phyloP scores from a whole-genome alignment of 306 rosid genomes.

The Fagus crenata region DNA sequence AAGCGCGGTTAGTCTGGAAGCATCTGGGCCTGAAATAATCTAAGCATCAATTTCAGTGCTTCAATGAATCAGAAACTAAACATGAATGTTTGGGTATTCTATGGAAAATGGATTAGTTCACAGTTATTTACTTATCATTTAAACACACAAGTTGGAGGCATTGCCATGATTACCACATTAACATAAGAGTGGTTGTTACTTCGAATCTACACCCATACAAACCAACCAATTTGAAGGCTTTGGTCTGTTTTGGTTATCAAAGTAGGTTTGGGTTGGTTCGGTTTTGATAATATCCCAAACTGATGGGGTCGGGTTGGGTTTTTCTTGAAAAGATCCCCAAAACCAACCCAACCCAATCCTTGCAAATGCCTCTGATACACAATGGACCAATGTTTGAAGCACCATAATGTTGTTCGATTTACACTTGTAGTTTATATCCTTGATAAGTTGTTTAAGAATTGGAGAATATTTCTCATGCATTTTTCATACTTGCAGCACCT shows the following conservation, averaged over 20 bases:
- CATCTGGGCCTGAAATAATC: slow-evolving; percentile 3
- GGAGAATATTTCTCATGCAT: not conserved
- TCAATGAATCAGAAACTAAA: not conserved
- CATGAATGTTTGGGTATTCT: not conserved
- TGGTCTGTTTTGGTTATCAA: too few species aligned
- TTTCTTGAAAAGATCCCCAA: too few species aligned
- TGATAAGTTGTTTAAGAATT: not conserved
- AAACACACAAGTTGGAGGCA: not conserved
- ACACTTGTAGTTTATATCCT: not conserved
- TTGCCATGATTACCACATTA: not conserved
- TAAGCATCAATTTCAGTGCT: not conserved
- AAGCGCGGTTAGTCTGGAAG: not conserved
- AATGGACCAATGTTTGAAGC: not conserved
- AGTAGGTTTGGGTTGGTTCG: too few species aligned
- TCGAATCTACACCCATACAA: not conserved
- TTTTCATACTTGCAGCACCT: not conserved
- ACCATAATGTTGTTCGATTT: not conserved
- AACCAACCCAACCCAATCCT: too few species aligned
- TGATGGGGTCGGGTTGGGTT: too few species aligned
- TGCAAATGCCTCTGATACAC: not conserved
- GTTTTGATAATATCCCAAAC: too few species aligned
- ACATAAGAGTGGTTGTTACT: not conserved
- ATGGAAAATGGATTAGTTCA: not conserved
- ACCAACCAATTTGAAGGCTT: not conserved
- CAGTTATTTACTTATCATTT: not conserved